Conservation (phyloP, 1,284 basidiomycete genomes). For the Sparassis latifolia region DNA sequence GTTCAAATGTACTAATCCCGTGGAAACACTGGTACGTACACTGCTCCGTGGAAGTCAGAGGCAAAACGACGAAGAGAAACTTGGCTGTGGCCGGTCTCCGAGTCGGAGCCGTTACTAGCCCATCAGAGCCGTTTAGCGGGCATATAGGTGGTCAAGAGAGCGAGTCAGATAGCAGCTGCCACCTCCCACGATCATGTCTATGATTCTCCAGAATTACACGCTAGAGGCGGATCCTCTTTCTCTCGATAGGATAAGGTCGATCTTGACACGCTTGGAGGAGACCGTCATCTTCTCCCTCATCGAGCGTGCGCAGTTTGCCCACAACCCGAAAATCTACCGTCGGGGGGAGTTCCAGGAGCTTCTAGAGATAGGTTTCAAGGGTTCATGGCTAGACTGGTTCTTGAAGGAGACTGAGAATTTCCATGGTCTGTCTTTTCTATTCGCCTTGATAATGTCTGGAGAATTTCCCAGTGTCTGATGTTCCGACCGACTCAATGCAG, state of each 20-base stretch:
- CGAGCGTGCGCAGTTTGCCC: constrained; percentile 94
- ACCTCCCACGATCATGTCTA: constrained; percentile 34
- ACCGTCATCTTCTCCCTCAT: constrained; percentile 98
- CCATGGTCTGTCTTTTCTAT: constrained; percentile 63
- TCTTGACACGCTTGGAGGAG: constrained; percentile 89
- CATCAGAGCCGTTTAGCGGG: no score
- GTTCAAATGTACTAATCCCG: no score
- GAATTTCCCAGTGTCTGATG: no score
- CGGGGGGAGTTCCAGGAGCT: constrained; percentile 76
- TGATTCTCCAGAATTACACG: constrained; percentile 52
- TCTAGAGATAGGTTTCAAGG: constrained; percentile 63
- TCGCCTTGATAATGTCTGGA: neutral
- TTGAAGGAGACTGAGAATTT: constrained; percentile 90
- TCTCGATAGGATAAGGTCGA: constrained; percentile 80
- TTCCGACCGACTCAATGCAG: constrained; percentile 33
- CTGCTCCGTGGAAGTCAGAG: no score
- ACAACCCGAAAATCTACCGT: constrained; percentile 89
- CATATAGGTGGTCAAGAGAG: no score
- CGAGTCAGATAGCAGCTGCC: no score
- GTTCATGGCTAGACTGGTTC: constrained; percentile 97
- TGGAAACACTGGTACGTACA: no score
- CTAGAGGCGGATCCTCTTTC: constrained; percentile 72
- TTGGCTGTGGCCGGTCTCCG: no score
- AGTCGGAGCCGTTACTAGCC: no score
- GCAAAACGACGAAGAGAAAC: no score